Evolutionary conservation across 352 stramenopile genomes (phyloP), one percentile per base, ranked within the genome.

Genomic region (Phytophthora fragariaefolia): DNA sequence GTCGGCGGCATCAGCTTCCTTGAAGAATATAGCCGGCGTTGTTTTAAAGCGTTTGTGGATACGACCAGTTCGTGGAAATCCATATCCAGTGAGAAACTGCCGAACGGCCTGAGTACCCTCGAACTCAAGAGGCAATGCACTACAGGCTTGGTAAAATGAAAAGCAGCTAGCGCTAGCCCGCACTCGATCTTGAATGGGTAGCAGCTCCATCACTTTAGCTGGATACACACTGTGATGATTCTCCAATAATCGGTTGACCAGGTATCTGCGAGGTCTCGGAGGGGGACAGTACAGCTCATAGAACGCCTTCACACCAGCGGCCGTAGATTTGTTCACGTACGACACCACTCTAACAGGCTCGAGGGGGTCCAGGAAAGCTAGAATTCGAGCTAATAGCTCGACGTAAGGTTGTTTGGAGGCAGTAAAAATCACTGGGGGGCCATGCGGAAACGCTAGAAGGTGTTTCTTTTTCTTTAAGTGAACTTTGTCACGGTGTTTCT

Each of bases 271-370:
- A 10, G 66, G 81, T 30, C 81, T 75, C 27, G 79, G 79, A 34
- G 71, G 73, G 26, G 71, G 55, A 48, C 69, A 84, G 36, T 79
- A 74, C 0, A 63, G 40, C 3, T 80, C 71, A 28, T 87, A 88
- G 49, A 74, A 90, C 9, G 62, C 32, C 26, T 50, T 53, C 0
- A 85, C 75, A 26, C 64, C 66, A 18, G 30, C 42, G 2, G 63
- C 57, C 18, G 76, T 61, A 3, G 68, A 53, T 10, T 72, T 74
- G 54, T 85, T 90, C 9, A 90, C 67, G 6, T 62, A 64, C 26
- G 70, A 49, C 34, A 66, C 83, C 24, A 63, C 28, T 26, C 34
- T 47, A 10, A 58, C 74, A 30, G 77, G 75, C 23, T 83, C 68
- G 0, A 59, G 56, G 4, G 63, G 48, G 6, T 63, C 58, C 13